Evolutionary conservation across 306 rosid genomes (phyloP).

Genomic region (Dicorynia guianensis): DNA sequence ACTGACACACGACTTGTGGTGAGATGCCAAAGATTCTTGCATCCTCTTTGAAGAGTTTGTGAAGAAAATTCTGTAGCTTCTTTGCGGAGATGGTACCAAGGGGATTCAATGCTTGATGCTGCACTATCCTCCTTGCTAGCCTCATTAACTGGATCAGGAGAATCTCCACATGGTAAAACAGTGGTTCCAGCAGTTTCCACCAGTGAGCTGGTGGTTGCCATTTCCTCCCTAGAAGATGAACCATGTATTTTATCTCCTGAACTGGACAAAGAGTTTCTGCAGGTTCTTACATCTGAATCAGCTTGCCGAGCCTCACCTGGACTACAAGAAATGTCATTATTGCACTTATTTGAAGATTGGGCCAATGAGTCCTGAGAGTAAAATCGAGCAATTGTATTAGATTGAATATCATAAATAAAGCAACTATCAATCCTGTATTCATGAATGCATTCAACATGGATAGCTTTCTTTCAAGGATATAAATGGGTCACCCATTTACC

Average conservation of each 20-base stretch:
- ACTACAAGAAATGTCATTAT: slow-evolving; percentile 51
- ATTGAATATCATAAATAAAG: slow-evolving; percentile 33
- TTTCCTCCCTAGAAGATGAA: slow-evolving; percentile 57
- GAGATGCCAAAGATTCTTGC: slow-evolving; percentile 97
- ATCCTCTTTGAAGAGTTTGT: slow-evolving; percentile 89
- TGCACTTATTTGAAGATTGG: slow-evolving; percentile 52
- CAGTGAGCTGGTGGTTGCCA: slow-evolving; percentile 52
- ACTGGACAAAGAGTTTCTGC: slow-evolving; percentile 49
- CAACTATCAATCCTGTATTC: slow-evolving; percentile 36
- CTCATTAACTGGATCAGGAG: slow-evolving; percentile 52
- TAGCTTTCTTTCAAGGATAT: slow-evolving; percentile 26
- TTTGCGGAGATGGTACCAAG: slow-evolving; percentile 93
- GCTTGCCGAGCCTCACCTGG: slow-evolving; percentile 52
- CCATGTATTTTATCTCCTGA: slow-evolving; percentile 50
- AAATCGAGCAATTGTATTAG: slow-evolving; percentile 37
- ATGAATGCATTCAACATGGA: neutral
- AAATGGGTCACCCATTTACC: neutral
- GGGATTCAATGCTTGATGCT: slow-evolving; percentile 81
- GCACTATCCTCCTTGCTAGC: slow-evolving; percentile 58
- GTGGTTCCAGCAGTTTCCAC: slow-evolving; percentile 48
- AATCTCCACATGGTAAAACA: slow-evolving; percentile 42
- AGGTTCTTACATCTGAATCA: slow-evolving; percentile 54
- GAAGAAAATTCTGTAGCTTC: slow-evolving; percentile 88
- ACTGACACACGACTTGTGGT: slow-evolving; percentile 93
- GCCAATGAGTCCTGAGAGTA: slow-evolving; percentile 64